phyloP scores from a whole-genome alignment of 176 grass and related monocot species.

The Pharus latifolius region DNA sequence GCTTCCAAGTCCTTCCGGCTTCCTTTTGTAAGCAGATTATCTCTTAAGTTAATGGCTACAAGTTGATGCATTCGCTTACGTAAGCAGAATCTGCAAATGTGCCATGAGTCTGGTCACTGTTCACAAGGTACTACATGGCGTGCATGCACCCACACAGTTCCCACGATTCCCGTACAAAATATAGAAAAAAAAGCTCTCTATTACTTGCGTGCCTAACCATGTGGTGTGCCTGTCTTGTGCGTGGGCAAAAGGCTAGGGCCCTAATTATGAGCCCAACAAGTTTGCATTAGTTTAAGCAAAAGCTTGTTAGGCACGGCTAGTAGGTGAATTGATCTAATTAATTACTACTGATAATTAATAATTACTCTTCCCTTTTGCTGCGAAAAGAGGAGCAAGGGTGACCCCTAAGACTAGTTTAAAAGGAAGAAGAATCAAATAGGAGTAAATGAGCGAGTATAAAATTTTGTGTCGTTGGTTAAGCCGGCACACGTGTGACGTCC shows the following conservation, averaged over 20 bases:
- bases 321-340: neutral
- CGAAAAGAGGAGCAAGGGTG: neutral
- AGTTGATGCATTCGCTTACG: no score
- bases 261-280: neutral
- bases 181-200: neutral
- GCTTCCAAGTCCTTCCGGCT: no score
- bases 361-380: neutral
- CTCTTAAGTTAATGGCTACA: no score
- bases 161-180: slow-evolving; percentile 14
- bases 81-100: neutral
- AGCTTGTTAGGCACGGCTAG: neutral
- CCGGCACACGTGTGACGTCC: slow-evolving; percentile 6
- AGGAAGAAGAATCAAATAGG: no score
- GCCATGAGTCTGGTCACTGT: neutral
- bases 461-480: neutral
- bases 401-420: no score
- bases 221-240: neutral
- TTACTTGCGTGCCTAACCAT: neutral
- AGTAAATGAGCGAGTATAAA: no score
- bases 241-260: neutral
- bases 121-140: neutral
- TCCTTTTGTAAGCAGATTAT: no score
- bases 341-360: neutral
- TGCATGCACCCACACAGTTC: neutral
- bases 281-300: slow-evolving; percentile 1